Evolutionary conservation across 768 basidiomycete species (phyloP).

Genomic region (Trametes cubensis): DNA sequence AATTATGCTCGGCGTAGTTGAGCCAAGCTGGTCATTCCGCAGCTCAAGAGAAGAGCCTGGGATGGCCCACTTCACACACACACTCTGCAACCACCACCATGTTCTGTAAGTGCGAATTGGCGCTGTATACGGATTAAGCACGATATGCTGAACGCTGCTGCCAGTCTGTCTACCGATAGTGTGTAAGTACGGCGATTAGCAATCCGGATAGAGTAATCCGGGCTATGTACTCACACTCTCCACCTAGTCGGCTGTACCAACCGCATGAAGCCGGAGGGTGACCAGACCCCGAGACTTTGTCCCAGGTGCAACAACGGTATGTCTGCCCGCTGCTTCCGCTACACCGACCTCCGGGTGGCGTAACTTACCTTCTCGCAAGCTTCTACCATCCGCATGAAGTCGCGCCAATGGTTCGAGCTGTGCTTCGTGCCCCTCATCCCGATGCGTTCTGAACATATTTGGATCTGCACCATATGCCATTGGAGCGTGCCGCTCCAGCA

Average conservation of each 20-base stretch:
- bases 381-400: slow-evolving; percentile 60
- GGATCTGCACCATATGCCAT: slow-evolving; percentile 74
- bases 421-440: slow-evolving; percentile 76
- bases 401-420: slow-evolving; percentile 73
- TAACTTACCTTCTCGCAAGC: slow-evolving; percentile 38
- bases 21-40: slow-evolving; percentile 16
- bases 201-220: not conserved
- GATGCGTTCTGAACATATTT: slow-evolving; percentile 60
- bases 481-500: slow-evolving; percentile 56
- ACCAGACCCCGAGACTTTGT: slow-evolving; percentile 58
- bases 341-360: not conserved
- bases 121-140: not conserved
- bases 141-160: slow-evolving; percentile 1
- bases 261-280: slow-evolving; percentile 56
- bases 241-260: slow-evolving; percentile 67
- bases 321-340: slow-evolving; percentile 25
- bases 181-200: slow-evolving; percentile 29
- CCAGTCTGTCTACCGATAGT: slow-evolving; percentile 42
- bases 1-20: slow-evolving; percentile 1
- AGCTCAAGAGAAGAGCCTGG: slow-evolving; percentile 7
- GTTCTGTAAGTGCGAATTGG: slow-evolving; percentile 31
- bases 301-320: slow-evolving; percentile 74
- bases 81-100: slow-evolving; percentile 22
- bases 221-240: slow-evolving; percentile 17
- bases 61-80: slow-evolving; percentile 5